Conservation (phyloP, 2,329 filamentous ascomycete species). For the Nigrograna mackinnonii region DNA sequence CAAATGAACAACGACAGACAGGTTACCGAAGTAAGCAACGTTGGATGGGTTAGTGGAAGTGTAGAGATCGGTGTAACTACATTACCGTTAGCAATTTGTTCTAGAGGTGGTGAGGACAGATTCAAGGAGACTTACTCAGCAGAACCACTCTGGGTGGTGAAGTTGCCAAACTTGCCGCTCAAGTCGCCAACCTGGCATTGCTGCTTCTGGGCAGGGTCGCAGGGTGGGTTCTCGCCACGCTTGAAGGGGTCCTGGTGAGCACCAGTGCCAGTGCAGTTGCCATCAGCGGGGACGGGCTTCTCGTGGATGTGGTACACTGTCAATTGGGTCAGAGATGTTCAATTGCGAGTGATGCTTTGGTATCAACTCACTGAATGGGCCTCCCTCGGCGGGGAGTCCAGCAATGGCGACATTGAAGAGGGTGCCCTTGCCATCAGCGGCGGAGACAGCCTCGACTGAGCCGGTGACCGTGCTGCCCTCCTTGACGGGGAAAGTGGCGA, state of each 20-base stretch:
- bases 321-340: conserved; percentile 2
- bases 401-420: conserved; percentile 44
- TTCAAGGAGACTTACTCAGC: background rate
- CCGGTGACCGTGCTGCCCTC: conserved; percentile 37
- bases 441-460: conserved; percentile 35
- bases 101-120: background rate
- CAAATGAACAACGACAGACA: conserved; percentile 58
- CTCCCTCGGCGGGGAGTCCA: conserved; percentile 45
- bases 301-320: conserved; percentile 52
- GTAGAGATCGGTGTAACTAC: conserved; percentile 54
- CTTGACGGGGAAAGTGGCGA: conserved; percentile 40
- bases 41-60: conserved; percentile 46
- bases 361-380: conserved; percentile 51
- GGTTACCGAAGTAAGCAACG: conserved; percentile 57
- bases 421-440: conserved; percentile 42
- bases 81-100: conserved; percentile 1
- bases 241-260: conserved; percentile 49
- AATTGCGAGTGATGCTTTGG: too few species aligned
- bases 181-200: conserved; percentile 51
- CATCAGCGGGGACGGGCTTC: conserved; percentile 43
- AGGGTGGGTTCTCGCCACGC: conserved; percentile 41
- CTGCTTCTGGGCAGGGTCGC: conserved; percentile 39
- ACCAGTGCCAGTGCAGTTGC: conserved; percentile 48
- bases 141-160: conserved; percentile 16
- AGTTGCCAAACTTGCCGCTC: conserved; percentile 49